Base-by-base conservation (phyloP, 306 rosid genomes). In the Gleditsia sinensis region DNA sequence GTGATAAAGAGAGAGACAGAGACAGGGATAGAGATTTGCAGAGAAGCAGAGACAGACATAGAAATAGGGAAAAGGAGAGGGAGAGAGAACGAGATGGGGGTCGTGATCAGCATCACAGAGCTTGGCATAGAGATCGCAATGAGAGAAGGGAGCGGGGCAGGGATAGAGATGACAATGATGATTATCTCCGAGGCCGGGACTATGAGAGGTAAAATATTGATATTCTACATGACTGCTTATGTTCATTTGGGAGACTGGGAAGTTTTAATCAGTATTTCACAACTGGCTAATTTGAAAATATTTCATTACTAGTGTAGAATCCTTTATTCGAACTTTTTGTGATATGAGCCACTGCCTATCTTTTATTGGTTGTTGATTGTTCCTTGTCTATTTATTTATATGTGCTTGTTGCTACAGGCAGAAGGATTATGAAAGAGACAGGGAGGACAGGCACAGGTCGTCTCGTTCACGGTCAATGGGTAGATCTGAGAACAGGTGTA, bases 91-190 rank as follows among this genome's bases (percentile, higher is more conserved):
- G 79, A 3, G 84, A 70, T 53, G 30, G 63, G 20, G 86, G 82
- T 4, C 68, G 78, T 65, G 88, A 76, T 13, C 78, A 81, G 42
- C 85, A 84, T 5, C 82, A 78, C 6, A 78, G 83, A 65, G 80
- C 71, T 21, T 61, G 86, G 11, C 84, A 79, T 7, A 79, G 84
- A 37, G 86, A 85, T 24, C 84, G 86, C 8, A 59, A 75, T 40
- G 93, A 86, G 50, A 83, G 88, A 72, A 81, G 88, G 84, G 90
- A 85, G 34, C 76, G 88, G 3, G 79, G 83, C 42, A 83, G 88
- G 79, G 82, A 69, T 45, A 86, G 82, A 80, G 88, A 86, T 25
- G 84, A 77, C n/a, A 21, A 46, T 46, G 85, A 80, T 9, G 89
- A 78, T 83, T 55, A 17, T 77, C 43, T n/a, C 81, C 81, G 80